phyloP scores from a whole-genome alignment of 2,329 filamentous ascomycete genomes.

The Clarireedia paspali region DNA sequence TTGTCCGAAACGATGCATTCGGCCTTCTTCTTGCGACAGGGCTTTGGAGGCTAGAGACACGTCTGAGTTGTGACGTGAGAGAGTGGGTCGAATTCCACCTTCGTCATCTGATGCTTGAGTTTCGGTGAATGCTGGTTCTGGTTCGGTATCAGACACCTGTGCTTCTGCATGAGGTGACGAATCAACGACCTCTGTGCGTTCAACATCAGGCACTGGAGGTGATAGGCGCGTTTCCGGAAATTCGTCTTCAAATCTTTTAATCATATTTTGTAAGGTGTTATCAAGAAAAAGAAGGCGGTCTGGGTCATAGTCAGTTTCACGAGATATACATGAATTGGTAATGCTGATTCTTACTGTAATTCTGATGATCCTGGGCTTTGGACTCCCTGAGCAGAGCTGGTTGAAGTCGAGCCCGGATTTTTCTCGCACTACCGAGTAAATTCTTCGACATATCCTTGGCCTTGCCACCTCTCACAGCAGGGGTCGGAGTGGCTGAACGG shows the following conservation, averaged over 20 bases:
- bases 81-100: constrained; percentile 32
- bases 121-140: constrained; percentile 18
- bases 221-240: constrained; percentile 73
- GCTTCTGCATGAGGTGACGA: constrained; percentile 9
- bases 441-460: constrained; percentile 93
- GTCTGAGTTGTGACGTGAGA: constrained; percentile 55
- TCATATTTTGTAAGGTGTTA: constrained; percentile 80
- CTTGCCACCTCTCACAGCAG: constrained; percentile 44
- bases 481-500: constrained; percentile 39
- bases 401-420: constrained; percentile 77
- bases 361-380: constrained; percentile 61
- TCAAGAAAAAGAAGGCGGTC: constrained; percentile 80
- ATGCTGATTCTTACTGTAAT: constrained; percentile 56
- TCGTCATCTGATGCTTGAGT: constrained; percentile 33
- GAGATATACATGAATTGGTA: neutral
- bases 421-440: constrained; percentile 76
- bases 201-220: constrained; percentile 14
- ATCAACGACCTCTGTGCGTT: constrained; percentile 1
- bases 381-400: constrained; percentile 74
- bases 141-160: constrained; percentile 19
- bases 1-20: constrained; percentile 61
- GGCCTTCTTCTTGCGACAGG: constrained; percentile 61
- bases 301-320: constrained; percentile 27
- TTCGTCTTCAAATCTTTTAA: constrained; percentile 91
- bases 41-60: constrained; percentile 60